phyloP scores from a whole-genome alignment of 257 asterid species.

The Lycium barbarum region DNA sequence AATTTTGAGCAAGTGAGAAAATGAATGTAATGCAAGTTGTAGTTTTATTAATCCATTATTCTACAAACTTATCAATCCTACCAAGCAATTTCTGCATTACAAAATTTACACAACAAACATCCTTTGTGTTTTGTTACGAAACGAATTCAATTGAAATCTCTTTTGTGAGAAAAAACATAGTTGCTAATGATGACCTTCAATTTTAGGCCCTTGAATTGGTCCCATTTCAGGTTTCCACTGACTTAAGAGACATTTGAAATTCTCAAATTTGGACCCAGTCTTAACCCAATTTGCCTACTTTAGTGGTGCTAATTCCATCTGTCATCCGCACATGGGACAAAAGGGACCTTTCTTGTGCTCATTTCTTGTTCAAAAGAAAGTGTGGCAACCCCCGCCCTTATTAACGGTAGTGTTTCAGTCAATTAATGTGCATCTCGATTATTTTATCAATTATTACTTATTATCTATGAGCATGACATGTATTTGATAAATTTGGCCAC shows the following conservation, averaged over 20 bases:
- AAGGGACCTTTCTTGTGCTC: conserved; percentile 26
- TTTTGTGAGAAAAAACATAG: no score
- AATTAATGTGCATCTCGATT: not conserved
- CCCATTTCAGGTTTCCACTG: conserved; percentile 10
- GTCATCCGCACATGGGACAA: conserved; percentile 31
- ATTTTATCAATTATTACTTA: not conserved
- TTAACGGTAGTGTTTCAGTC: not conserved
- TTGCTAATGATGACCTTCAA: not conserved
- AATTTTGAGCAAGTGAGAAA: no score
- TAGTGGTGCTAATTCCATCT: conserved; percentile 29
- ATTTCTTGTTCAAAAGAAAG: conserved; percentile 8
- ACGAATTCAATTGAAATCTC: no score
- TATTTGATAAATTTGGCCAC: not conserved
- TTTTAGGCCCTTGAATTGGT: conserved; percentile 22
- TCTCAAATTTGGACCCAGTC: conserved; percentile 24
- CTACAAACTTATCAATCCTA: no score
- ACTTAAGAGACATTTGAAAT: conserved; percentile 20
- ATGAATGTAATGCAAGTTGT: no score
- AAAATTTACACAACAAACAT: no score
- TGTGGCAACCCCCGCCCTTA: not conserved
- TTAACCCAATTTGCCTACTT: conserved; percentile 20
- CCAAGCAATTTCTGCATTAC: no score
- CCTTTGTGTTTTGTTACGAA: no score
- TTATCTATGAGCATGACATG: no score
- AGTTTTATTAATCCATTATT: no score